Base-by-base conservation (phyloP, 306 rosid genomes). In the Medicago ruthenica region DNA sequence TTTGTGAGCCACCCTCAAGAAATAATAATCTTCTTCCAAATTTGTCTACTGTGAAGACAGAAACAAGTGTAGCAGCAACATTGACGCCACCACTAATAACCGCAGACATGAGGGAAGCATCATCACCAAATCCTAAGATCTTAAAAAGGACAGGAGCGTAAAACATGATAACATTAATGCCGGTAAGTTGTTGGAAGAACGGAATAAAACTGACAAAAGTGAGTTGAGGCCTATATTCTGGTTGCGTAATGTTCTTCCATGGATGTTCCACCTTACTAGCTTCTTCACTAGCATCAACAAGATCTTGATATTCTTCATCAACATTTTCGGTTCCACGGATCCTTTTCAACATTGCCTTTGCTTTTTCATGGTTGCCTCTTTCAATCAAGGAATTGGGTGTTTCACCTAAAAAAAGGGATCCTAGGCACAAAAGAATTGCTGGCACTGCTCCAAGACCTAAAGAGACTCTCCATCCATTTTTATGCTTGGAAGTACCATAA, bases 81-180 rank as follows among this genome's bases (percentile, higher is more conserved):
- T 73, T 73, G 7, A 73, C 77, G 5, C 77, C 41, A 7, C 57
- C 67, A 4, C 11, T 20, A 16, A 73, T 73, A 14, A 57, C 77
- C 0, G 77, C 57, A 1, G 67, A 73, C 67, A 73, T 20, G 41
- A 73, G 67, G 22, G 67, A 73, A 40, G 77, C 77, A 7, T 73
- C 77, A 40, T 22, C 15, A 9, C 67, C 55, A 9, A 73, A 73
- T 1, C 77, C 77, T 18, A 73, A 57, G 3, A 18, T 73, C 55
- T 57, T 57, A 39, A 73, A 73, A 0, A 73, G 77, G 10, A 57
- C 42, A 0, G 67, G 77, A 13, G 77, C 77, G 16, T 73, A 73
- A 17, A 73, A 73, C 77, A 73, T 58, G 67, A 73, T 58, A 2
- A 73, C 77, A 41, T 73, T 73, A 21, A 73, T 73, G 67, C 77